Evolutionary conservation across 306 rosid genomes (phyloP), one percentile per base, ranked within the genome.

Genomic region (Cucurbita ficifolia): DNA sequence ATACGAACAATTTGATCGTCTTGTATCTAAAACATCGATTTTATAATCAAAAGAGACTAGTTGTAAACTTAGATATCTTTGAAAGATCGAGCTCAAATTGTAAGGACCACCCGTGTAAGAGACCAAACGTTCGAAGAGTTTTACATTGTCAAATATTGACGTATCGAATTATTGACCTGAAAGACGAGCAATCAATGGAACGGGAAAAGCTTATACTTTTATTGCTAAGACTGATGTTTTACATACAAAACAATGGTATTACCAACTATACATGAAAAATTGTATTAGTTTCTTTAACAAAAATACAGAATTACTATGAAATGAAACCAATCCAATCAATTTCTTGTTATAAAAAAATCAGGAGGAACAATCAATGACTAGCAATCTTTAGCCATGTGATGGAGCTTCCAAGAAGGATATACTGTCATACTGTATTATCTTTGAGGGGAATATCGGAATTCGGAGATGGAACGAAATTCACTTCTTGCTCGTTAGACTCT

Each of bases 401-500:
- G 46, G 5, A 49, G 50, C 65, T 53, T 73, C 67, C 76, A 38
- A 73, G 46, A 73, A 73, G 7, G 49, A 53, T 54, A 0, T 6
- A 53, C 21, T 55, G 40, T 73, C 42, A 73, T 16, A 59, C 17
- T 21, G 76, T 46, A 8, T 73, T 73, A 24, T 78, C 84, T 82
- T 80, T 86, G 63, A 85, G 74, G 62, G 85, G 86, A 77, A 78
- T 82, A 69, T 85, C 87, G 48, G 70, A 74, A 19, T 77, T 73
- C 60, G 81, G 88, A 79, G 94, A 80, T 14, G 61, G 81, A 36
- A 79, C 55, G 49, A 80, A 82, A 77, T 80, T 83, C 24, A 82
- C 82, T 81, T 81, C 89, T 64, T 82, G 82, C 77, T 83, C 96
- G 8, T 81, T 82, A 0, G 97, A 95, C 80, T 91, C 96, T 0